These are phyloP conservation scores for Colletotrichum sp. DNA, from an alignment of 2,329 filamentous ascomycete species.

Conservation along the genomic window DNA sequence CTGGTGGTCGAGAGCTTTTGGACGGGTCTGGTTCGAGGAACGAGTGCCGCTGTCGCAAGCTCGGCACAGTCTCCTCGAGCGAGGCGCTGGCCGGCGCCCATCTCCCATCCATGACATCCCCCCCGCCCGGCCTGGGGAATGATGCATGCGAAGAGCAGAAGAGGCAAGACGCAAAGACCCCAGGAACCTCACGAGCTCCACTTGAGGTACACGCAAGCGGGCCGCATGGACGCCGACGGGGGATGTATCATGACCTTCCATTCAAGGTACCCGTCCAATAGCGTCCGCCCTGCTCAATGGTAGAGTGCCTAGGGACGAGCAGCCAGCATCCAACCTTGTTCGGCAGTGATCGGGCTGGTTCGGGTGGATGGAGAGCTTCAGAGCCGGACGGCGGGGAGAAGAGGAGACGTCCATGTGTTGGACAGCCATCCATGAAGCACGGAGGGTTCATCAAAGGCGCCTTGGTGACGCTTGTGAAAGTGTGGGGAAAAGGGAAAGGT, in stretches of 20 bases:
- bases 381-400: slow-evolving; percentile 18
- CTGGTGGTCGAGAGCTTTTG: background rate
- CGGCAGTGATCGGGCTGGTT: slow-evolving; percentile 38
- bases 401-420: slow-evolving; percentile 9
- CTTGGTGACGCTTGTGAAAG: slow-evolving; percentile 29
- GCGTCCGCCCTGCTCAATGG: background rate
- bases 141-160: slow-evolving; percentile 17
- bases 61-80: slow-evolving; percentile 13
- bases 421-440: slow-evolving; percentile 2
- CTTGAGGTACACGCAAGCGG: slow-evolving; percentile 3
- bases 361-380: slow-evolving; percentile 33
- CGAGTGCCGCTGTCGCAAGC: slow-evolving; percentile 13
- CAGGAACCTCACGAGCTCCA: background rate
- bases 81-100: slow-evolving; percentile 16
- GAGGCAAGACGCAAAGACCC: slow-evolving; percentile 12
- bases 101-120: slow-evolving; percentile 10
- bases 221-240: background rate
- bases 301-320: background rate
- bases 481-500: slow-evolving; percentile 25
- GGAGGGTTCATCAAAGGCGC: background rate
- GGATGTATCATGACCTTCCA: background rate
- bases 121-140: slow-evolving; percentile 4
- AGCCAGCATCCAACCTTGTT: slow-evolving; percentile 18
- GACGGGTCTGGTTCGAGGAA: background rate
- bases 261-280: background rate